Base-by-base conservation (phyloP, 2,329 filamentous ascomycete genomes). In the Arthrobotrys pseudoclavata region DNA sequence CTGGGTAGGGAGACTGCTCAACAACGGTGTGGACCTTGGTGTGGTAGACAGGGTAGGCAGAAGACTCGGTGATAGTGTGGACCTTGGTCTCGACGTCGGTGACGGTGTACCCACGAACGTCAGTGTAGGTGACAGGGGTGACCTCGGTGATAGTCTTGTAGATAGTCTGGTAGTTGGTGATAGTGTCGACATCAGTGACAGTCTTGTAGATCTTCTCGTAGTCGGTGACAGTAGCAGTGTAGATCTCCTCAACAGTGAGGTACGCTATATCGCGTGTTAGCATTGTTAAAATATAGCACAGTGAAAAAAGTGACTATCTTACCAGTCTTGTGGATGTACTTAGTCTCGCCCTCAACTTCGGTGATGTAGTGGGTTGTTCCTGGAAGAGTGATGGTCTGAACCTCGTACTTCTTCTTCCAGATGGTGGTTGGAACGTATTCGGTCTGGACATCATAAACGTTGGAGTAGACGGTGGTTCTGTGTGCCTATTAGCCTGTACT, bases 371-470 rank as follows among this genome's bases (percentile, higher is more conserved):
- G 63, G 15, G 71, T 76, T 9, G 60, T 26, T 22, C 71, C 71
- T 60, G 71, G 71, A 55, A 76, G 71, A 18, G 71, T 76, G 42
- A 76, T 20, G 42, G 71, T 76, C 55, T 69, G 53, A n/a, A 76
- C 57, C 6, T 61, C 45, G 13, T 74, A 74, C 37, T 74, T 64
- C 52, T 64, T 52, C 61, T 74, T 74, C 37, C 48, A 74, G 62
- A 74, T 55, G 3, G 69, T 74, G 26, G 69, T 74, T 62, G 66
- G 66, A 18, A 61, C 66, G 31, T 69, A 50, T 60, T 69, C 34
- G 15, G 66, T 69, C 53, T 60, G 20, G 29, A 69, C 53, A 47
- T 24, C 40, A 40, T 52, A 29, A 5, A 63, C 22, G 40, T 50
- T 26, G 24, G 61, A 52, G 47, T 64, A 71, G 57, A 71, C 29